Conservation (phyloP, 1,284 basidiomycete species). For the Sutorius eximius region DNA sequence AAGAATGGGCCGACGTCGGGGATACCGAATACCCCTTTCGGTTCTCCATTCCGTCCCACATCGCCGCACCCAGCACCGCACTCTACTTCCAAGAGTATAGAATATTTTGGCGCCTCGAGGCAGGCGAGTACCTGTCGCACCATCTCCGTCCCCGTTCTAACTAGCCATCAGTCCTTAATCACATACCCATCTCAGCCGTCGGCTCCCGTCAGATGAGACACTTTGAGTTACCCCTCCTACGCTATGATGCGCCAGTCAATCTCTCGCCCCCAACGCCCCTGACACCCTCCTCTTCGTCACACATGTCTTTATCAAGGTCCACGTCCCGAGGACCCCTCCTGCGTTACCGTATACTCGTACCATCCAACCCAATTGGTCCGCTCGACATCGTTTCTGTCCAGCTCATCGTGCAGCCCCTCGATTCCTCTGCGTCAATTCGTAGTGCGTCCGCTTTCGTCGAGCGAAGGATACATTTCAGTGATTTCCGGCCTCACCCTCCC, state of each 20-base stretch:
- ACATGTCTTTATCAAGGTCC: constrained; percentile 40
- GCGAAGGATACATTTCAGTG: constrained; percentile 52
- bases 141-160: constrained; percentile 14
- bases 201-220: constrained; percentile 66
- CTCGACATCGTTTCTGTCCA: constrained; percentile 57
- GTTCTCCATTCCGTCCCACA: constrained; percentile 61
- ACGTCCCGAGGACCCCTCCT: constrained; percentile 49
- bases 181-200: constrained; percentile 61
- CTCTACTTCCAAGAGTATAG: constrained; percentile 72
- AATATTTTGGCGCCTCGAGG: constrained; percentile 80
- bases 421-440: constrained; percentile 50
- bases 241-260: constrained; percentile 55
- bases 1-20: constrained; percentile 58
- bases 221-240: constrained; percentile 64
- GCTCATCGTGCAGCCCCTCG: constrained; percentile 48
- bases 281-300: constrained; percentile 34
- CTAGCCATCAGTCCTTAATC: constrained; percentile 55
- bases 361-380: constrained; percentile 52
- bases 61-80: constrained; percentile 66
- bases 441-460: constrained; percentile 55
- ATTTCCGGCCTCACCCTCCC: constrained; percentile 33
- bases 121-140: constrained; percentile 49
- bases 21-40: constrained; percentile 70
- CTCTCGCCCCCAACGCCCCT: constrained; percentile 33
- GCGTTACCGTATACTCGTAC: constrained; percentile 48